These are phyloP conservation scores for Neospora caninum DNA, from an alignment of 169 alveolate genomes.

Conservation along the genomic window DNA sequence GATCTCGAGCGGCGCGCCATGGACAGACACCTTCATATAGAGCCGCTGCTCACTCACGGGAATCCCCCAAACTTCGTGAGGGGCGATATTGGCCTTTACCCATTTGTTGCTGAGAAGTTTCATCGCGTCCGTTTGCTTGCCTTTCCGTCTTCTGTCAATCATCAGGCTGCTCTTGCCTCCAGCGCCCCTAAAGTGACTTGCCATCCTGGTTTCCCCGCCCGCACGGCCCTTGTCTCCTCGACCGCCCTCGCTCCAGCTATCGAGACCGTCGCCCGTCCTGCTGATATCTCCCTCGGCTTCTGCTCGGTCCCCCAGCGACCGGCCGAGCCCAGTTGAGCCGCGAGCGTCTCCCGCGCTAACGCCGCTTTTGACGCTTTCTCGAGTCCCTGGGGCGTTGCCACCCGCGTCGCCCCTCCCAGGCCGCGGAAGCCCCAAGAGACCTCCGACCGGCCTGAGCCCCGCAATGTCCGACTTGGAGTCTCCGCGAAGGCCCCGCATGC, in stretches of 20 bases:
- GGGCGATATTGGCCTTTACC: background rate
- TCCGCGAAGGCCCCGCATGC: background rate
- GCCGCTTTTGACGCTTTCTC: background rate
- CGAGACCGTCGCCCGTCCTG: background rate
- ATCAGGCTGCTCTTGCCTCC: background rate
- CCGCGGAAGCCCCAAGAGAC: background rate
- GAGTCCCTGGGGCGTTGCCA: background rate
- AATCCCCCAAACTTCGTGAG: slow-evolving; percentile 52
- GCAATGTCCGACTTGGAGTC: background rate
- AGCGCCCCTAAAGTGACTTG: background rate
- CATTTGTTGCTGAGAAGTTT: slow-evolving; percentile 16
- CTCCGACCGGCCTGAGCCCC: background rate
- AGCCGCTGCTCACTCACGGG: slow-evolving; percentile 70
- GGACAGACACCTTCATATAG: slow-evolving; percentile 56
- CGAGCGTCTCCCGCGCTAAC: background rate
- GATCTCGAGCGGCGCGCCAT: slow-evolving; percentile 68
- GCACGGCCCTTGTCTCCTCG: background rate
- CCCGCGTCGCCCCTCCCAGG: background rate
- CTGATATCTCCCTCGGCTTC: background rate
- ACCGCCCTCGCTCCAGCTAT: background rate
- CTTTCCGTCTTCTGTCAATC: background rate
- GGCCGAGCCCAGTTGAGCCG: background rate
- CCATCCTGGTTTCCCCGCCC: background rate
- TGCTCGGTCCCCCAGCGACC: background rate
- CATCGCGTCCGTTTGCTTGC: slow-evolving; percentile 29